Base-by-base conservation (phyloP, 2,329 filamentous ascomycete genomes). In the Exophiala calicioides region DNA sequence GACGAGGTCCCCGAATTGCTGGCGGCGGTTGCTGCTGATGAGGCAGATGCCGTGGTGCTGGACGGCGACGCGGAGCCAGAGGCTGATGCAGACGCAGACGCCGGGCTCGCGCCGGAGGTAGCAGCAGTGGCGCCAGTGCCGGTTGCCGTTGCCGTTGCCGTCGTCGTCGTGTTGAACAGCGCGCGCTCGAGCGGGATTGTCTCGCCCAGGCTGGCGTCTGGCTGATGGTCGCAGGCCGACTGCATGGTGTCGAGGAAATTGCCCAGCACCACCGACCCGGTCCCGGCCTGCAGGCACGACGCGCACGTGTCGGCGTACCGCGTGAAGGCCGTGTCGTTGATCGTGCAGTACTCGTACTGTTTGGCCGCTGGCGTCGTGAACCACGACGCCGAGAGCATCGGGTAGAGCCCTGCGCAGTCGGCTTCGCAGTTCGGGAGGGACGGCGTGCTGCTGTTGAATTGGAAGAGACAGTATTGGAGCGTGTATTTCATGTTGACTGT, bases 401-500 rank as follows among this genome's bases (percentile, higher is more conserved):
- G 33, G 20, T 46, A 46, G n/a, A 46, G 21, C 7, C 34, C 43
- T 10, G 43, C 34, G 27, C 43, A 46, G 27, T 32, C 34, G 33
- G 29, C 18, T 39, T 46, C 18, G 21, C 43, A 46, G 26, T 46
- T 18, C 6, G 34, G 43, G 4, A 46, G 35, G 15, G 24, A 29
- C 12, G 43, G 43, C 3, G 43, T 46, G 35, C 43, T 46, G 6
- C 34, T 29, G 10, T 46, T 46, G 7, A 13, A 13, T 19, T 39
- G 34, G 34, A 46, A 46, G 34, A 46, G 10, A 16, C 43, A 46
- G 27, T 26, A 39, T 20, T 46, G 26, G 12, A 39, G 34, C 13
- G 43, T 46, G 21, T 46, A 46, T 39, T 46, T 46, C 35, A 46
- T 33, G 34, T 46, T 46, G 43, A 46, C 42, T 44, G 23, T 18